A percentile compares a stretch with the other conserved stretches of the same genome.
Conservation (phyloP, 2,329 filamentous ascomycete species). For the Penicillium sp. region DNA sequence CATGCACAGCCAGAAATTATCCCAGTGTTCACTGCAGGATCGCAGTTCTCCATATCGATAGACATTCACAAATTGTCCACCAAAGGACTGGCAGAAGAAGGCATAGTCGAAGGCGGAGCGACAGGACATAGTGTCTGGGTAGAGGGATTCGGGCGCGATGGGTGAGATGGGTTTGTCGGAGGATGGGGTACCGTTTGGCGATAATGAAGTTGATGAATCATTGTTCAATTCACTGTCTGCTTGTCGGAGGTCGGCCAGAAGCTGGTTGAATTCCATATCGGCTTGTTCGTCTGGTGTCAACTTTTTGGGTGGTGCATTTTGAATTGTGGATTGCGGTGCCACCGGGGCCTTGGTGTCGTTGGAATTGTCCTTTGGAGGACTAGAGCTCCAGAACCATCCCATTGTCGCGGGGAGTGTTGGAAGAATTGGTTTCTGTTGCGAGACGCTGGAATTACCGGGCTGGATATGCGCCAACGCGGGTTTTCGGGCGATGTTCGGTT, state of each 20-base stretch:
- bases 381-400: constrained; percentile 50
- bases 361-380: constrained; percentile 26
- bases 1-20: constrained; percentile 98
- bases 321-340: constrained; percentile 15
- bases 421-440: not conserved
- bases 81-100: constrained; percentile 90
- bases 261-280: constrained; percentile 55
- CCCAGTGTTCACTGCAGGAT: constrained; percentile 81
- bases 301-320: constrained; percentile 25
- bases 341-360: constrained; percentile 15
- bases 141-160: constrained; percentile 65
- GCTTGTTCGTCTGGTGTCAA: constrained; percentile 50
- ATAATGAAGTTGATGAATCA: not conserved
- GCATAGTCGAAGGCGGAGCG: constrained; percentile 86
- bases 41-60: constrained; percentile 82
- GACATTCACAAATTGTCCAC: constrained; percentile 86
- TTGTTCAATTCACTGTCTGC: constrained; percentile 23
- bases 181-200: not conserved
- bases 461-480: constrained; percentile 1
- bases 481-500: constrained; percentile 6
- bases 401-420: constrained; percentile 29
- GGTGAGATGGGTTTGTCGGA: constrained; percentile 25
- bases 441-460: not conserved
- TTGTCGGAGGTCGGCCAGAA: constrained; percentile 53
- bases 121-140: constrained; percentile 84